A percentile compares a stretch with the other conserved stretches of the same genome.
These are phyloP conservation scores for Saccharomycopsis phalli DNA, from an alignment of 1,139 yeast species.

Conservation along the genomic window DNA sequence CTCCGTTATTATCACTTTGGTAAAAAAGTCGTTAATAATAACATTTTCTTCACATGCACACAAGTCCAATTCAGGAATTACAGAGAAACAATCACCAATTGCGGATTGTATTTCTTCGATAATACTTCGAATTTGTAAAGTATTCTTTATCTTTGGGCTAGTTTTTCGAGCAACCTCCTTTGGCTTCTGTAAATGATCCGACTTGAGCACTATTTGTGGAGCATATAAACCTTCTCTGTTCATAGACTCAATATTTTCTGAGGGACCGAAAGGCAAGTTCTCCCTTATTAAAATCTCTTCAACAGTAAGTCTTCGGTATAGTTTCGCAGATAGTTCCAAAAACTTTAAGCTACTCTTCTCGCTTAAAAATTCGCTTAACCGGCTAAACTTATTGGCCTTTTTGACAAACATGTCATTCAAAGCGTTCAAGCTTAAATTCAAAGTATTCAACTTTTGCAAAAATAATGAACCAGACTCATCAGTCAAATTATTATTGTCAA, in stretches of 20 bases:
- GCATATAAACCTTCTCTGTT: slow-evolving; percentile 27
- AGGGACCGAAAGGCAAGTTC: slow-evolving; percentile 38
- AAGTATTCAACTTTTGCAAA: slow-evolving; percentile 9
- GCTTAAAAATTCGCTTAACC: too few species aligned
- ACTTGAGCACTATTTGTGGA: slow-evolving; percentile 31
- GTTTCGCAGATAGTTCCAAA: slow-evolving; percentile 32
- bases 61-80: slow-evolving; percentile 27
- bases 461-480: slow-evolving; percentile 12
- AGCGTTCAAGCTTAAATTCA: slow-evolving; percentile 4
- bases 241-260: slow-evolving; percentile 32
- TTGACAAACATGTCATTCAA: slow-evolving; percentile 11
- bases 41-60: neutral
- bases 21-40: slow-evolving; percentile 4
- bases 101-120: slow-evolving; percentile 38
- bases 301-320: slow-evolving; percentile 41
- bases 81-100: slow-evolving; percentile 28
- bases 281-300: slow-evolving; percentile 51
- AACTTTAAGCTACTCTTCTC: slow-evolving; percentile 29
- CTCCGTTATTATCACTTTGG: slow-evolving; percentile 19
- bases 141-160: slow-evolving; percentile 51
- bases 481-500: slow-evolving; percentile 24
- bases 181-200: slow-evolving; percentile 26
- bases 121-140: slow-evolving; percentile 46
- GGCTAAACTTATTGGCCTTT: too few species aligned
- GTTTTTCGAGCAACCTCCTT: slow-evolving; percentile 38